Percentiles rank a stretch among this genome's conserved stretches.
These are phyloP conservation scores for Primulina tabacum DNA, from an alignment of 257 asterid genomes.

Conservation along the genomic window DNA sequence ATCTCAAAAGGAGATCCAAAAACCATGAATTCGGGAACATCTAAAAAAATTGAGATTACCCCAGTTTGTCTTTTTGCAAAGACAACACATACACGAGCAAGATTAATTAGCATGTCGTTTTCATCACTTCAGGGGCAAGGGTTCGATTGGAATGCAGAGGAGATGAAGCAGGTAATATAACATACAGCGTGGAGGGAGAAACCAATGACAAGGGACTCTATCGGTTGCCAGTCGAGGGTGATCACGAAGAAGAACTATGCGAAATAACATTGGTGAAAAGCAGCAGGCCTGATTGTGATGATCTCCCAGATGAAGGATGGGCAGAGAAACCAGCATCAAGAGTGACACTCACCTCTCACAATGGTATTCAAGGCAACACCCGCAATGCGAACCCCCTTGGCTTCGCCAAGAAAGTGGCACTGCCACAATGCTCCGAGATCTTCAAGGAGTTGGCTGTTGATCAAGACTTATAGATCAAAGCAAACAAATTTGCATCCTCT, in stretches of 20 bases:
- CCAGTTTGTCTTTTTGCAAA: neutral
- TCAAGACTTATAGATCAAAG: conserved; percentile 3
- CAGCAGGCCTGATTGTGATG: conserved; percentile 47
- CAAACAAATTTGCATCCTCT: neutral
- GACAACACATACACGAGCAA: neutral
- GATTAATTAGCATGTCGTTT: neutral
- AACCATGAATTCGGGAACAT: neutral
- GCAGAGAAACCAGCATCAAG: conserved; percentile 22
- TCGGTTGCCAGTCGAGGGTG: conserved; percentile 37
- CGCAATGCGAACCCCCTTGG: conserved; percentile 35
- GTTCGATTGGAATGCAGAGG: conserved; percentile 48
- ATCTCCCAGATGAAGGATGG: conserved; percentile 29
- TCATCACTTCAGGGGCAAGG: conserved; percentile 40
- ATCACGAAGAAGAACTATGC: conserved; percentile 59
- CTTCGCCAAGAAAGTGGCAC: conserved; percentile 20
- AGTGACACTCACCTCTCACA: conserved; percentile 24
- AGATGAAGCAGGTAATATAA: conserved; percentile 26
- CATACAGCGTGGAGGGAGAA: conserved; percentile 38
- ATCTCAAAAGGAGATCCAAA: neutral
- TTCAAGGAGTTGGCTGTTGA: conserved; percentile 23
- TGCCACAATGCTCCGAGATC: conserved; percentile 25
- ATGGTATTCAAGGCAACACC: conserved; percentile 21
- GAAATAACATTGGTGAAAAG: conserved; percentile 47
- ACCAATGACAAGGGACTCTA: conserved; percentile 40
- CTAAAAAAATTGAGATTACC: neutral